Evolutionary conservation across 1,284 basidiomycete species (phyloP).

Genomic region (Microbotryum saponariae): DNA sequence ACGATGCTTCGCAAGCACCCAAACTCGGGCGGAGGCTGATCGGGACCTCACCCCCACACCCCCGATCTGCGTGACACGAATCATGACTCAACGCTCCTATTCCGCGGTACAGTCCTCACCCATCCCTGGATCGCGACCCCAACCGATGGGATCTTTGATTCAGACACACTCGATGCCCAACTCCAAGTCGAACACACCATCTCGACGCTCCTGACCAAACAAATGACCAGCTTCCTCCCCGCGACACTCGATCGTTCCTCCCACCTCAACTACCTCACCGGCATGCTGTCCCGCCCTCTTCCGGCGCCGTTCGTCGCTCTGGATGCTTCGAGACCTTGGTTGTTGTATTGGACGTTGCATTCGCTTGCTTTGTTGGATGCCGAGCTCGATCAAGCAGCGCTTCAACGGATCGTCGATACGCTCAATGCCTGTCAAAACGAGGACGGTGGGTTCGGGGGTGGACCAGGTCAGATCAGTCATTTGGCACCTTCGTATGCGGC

Average conservation of each 20-base stretch:
- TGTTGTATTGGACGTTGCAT: constrained; percentile 84
- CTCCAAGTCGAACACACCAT: constrained; percentile 22
- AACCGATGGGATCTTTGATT: constrained; percentile 11
- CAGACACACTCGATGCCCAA: constrained; percentile 18
- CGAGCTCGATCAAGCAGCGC: constrained; percentile 63
- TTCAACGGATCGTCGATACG: constrained; percentile 66
- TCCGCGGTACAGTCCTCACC: constrained; percentile 17
- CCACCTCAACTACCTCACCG: constrained; percentile 23
- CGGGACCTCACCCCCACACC: too few relatives aligned
- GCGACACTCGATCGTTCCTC: constrained; percentile 7
- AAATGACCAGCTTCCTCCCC: neutral
- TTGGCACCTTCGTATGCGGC: constrained; percentile 85
- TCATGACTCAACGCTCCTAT: too few relatives aligned
- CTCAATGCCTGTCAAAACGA: constrained; percentile 69
- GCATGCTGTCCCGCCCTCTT: constrained; percentile 42
- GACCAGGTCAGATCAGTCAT: constrained; percentile 80
- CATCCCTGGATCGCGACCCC: constrained; percentile 23
- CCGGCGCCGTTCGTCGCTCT: constrained; percentile 67
- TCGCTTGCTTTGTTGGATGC: constrained; percentile 68
- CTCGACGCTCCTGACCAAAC: constrained; percentile 14
- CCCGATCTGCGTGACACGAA: too few relatives aligned
- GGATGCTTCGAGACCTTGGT: constrained; percentile 87
- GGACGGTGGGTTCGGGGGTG: constrained; percentile 78
- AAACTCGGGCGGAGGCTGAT: too few relatives aligned
- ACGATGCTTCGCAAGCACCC: too few relatives aligned